Evolutionary conservation across 1,284 basidiomycete genomes (phyloP).

Genomic region (Calocybe gambosa): DNA sequence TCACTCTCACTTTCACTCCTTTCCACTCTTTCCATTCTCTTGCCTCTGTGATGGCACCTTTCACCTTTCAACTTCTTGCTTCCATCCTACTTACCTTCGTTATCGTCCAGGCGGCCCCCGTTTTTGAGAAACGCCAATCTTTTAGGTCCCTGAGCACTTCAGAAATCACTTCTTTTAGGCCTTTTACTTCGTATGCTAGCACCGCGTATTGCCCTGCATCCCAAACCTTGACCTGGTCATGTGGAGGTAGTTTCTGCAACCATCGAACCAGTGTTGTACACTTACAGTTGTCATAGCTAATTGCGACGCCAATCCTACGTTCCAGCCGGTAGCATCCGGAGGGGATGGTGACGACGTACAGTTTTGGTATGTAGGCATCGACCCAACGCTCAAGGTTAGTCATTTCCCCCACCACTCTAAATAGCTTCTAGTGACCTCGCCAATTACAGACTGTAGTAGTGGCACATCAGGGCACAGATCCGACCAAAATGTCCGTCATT

Average conservation of each 20-base stretch:
- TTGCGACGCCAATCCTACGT: conserved; percentile 48
- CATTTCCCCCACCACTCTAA: neutral
- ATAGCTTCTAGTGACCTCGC: too few relatives aligned
- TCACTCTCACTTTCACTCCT: conserved; percentile 1
- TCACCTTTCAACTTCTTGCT: conserved; percentile 10
- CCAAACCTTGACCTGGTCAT: conserved; percentile 45
- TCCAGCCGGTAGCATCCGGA: conserved; percentile 52
- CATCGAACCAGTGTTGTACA: neutral
- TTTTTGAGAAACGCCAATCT: conserved; percentile 26
- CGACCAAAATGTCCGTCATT: conserved; percentile 37
- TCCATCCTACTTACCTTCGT: neutral
- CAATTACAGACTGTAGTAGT: conserved; percentile 37
- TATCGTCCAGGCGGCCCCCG: too few relatives aligned
- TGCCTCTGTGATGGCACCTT: conserved; percentile 14
- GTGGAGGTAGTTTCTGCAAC: conserved; percentile 40
- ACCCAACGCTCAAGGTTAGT: conserved; percentile 23
- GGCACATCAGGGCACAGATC: conserved; percentile 48
- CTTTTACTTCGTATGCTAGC: conserved; percentile 51
- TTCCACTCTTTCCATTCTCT: conserved; percentile 8
- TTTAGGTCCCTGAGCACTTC: conserved; percentile 35
- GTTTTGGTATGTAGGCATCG: conserved; percentile 35
- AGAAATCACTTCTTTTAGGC: conserved; percentile 41
- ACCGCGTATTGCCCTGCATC: conserved; percentile 47
- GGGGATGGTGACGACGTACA: conserved; percentile 50
- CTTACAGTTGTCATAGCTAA: conserved; percentile 28